phyloP scores from a whole-genome alignment of 495 filamentous ascomycete species.

The Penicillium canariense region DNA sequence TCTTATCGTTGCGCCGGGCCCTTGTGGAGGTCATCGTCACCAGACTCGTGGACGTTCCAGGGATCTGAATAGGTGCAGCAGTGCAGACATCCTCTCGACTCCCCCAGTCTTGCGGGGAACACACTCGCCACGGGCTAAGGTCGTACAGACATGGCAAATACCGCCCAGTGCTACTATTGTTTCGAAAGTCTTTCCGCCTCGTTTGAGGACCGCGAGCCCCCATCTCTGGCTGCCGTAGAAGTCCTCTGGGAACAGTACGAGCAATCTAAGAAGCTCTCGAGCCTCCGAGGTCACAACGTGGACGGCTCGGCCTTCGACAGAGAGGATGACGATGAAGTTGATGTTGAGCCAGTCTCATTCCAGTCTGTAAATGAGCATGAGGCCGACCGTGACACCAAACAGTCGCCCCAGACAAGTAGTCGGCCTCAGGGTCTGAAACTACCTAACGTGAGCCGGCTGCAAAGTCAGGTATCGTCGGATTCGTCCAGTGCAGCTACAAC shows the following conservation, averaged over 20 bases:
- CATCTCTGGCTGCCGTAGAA: constrained; percentile 63
- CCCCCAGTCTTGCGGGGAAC: background rate
- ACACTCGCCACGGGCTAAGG: background rate
- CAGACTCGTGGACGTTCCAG: background rate
- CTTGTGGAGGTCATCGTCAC: constrained; percentile 7
- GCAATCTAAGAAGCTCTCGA: constrained; percentile 39
- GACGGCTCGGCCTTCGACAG: background rate
- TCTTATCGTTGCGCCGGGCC: constrained; percentile 19
- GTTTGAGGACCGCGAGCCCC: constrained; percentile 57
- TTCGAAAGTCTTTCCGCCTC: constrained; percentile 77
- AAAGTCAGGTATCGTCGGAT: constrained; percentile 34
- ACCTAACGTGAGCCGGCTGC: constrained; percentile 35
- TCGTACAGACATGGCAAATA: constrained; percentile 66
- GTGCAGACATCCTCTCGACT: background rate
- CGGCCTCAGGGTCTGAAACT: constrained; percentile 27
- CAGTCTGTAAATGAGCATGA: constrained; percentile 28
- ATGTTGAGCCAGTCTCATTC: constrained; percentile 11
- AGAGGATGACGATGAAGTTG: constrained; percentile 21
- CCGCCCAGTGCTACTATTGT: constrained; percentile 83
- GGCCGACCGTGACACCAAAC: constrained; percentile 29
- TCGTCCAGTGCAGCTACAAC: constrained; percentile 47
- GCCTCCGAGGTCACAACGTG: constrained; percentile 20
- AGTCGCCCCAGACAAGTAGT: constrained; percentile 13
- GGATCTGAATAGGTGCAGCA: constrained; percentile 9
- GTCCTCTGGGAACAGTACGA: constrained; percentile 64